These are phyloP conservation scores for Jaltomata sinuosa DNA, from an alignment of 257 asterid genomes.

Conservation along the genomic window DNA sequence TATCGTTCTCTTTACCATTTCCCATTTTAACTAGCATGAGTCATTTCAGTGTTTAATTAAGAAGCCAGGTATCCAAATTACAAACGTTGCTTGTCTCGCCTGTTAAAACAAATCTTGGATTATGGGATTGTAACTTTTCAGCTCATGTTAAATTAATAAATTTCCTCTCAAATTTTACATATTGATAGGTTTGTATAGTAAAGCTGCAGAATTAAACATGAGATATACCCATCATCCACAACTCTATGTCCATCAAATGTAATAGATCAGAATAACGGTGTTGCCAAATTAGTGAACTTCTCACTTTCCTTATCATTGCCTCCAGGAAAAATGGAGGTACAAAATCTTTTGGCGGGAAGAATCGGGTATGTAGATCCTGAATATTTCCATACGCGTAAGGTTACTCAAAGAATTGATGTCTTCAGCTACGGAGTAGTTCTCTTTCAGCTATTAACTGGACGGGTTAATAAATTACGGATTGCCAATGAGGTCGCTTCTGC, in stretches of 20 bases:
- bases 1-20: background rate
- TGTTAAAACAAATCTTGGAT: too few species aligned
- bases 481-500: background rate
- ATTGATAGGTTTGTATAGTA: too few species aligned
- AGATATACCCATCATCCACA: background rate
- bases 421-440: background rate
- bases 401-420: background rate
- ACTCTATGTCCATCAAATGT: background rate
- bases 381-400: background rate
- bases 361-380: background rate
- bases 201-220: too few species aligned
- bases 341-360: background rate
- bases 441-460: background rate
- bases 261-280: background rate
- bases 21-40: background rate
- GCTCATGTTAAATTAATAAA: too few species aligned
- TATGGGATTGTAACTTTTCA: too few species aligned
- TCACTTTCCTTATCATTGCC: slow-evolving; percentile 8
- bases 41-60: background rate
- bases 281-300: background rate
- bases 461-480: background rate
- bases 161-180: too few species aligned
- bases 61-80: background rate
- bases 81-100: too few species aligned
- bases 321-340: background rate